phyloP scores from a whole-genome alignment of 345 rosid genomes.

The Citrus maxima region DNA sequence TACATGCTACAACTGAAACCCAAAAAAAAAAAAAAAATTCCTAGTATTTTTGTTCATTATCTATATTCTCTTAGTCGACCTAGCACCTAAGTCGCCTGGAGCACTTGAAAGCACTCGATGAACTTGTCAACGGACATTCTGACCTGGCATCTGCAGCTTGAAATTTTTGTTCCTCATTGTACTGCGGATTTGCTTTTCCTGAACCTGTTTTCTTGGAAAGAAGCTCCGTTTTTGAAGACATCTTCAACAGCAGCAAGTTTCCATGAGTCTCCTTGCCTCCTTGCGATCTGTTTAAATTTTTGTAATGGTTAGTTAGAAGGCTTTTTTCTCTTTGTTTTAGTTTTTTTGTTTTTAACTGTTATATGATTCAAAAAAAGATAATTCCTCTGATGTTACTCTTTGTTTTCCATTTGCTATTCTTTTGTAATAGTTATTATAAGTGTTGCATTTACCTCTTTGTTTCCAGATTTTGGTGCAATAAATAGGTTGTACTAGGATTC shows the following conservation, averaged over 20 bases:
- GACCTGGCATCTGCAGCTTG: conserved; percentile 37
- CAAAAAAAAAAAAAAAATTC: neutral
- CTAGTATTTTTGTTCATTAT: neutral
- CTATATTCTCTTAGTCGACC: neutral
- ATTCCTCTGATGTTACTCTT: neutral
- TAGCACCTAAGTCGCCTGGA: conserved; percentile 30
- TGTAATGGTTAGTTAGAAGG: neutral
- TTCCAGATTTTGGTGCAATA: conserved; percentile 47
- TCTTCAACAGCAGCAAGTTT: conserved; percentile 57
- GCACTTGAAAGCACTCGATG: conserved; percentile 51
- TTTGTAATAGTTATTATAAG: neutral
- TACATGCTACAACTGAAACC: neutral
- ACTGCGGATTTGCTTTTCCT: conserved; percentile 48
- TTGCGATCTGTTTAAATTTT: conserved; percentile 33
- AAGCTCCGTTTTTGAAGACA: conserved; percentile 60
- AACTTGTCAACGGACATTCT: conserved; percentile 42
- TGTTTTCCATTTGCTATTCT: neutral
- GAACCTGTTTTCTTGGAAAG: conserved; percentile 40
- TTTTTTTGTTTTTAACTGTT: neutral
- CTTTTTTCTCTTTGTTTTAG: neutral
- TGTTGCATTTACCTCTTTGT: conserved; percentile 39
- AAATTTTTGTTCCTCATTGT: conserved; percentile 38
- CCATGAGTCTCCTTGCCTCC: conserved; percentile 44
- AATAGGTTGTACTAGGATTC: conserved; percentile 70
- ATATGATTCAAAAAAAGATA: neutral